phyloP scores from a whole-genome alignment of 768 basidiomycete species.

The Suillus discolor region DNA sequence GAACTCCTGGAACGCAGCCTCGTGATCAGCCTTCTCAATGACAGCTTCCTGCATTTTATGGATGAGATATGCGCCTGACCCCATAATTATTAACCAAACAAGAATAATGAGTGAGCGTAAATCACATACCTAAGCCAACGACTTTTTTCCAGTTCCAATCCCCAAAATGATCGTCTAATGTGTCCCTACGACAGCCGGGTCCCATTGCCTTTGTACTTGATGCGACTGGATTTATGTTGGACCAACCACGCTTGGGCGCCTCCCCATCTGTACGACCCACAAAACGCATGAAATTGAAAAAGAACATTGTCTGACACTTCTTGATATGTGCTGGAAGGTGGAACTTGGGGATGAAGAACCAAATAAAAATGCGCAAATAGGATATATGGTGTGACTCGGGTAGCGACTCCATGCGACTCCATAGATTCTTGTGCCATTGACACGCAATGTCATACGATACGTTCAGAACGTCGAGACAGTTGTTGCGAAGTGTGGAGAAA shows the following conservation, averaged over 20 bases:
- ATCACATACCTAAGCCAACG: constrained; percentile 22
- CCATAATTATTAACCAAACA: neutral
- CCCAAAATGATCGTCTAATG: constrained; percentile 38
- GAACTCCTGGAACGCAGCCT: constrained; percentile 5
- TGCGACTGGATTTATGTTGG: constrained; percentile 30
- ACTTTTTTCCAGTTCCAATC: constrained; percentile 38
- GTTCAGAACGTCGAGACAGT: neutral
- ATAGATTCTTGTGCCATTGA: constrained; percentile 18
- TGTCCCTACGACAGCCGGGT: constrained; percentile 31
- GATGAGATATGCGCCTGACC: neutral
- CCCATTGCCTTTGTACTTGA: constrained; percentile 39
- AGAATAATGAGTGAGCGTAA: neutral
- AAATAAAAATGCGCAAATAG: neutral
- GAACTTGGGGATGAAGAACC: constrained; percentile 35
- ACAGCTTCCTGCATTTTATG: constrained; percentile 8
- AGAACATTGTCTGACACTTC: constrained; percentile 26
- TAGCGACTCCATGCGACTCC: constrained; percentile 6
- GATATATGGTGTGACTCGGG: neutral
- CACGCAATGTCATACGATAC: constrained; percentile 26
- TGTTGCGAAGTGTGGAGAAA: neutral
- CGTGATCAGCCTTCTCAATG: constrained; percentile 3
- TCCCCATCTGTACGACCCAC: constrained; percentile 39
- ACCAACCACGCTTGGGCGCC: constrained; percentile 38
- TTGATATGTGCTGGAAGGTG: constrained; percentile 37
- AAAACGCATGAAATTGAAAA: constrained; percentile 15